Conservation (phyloP, 495 filamentous ascomycete species). For the Penicillium mononematosum region DNA sequence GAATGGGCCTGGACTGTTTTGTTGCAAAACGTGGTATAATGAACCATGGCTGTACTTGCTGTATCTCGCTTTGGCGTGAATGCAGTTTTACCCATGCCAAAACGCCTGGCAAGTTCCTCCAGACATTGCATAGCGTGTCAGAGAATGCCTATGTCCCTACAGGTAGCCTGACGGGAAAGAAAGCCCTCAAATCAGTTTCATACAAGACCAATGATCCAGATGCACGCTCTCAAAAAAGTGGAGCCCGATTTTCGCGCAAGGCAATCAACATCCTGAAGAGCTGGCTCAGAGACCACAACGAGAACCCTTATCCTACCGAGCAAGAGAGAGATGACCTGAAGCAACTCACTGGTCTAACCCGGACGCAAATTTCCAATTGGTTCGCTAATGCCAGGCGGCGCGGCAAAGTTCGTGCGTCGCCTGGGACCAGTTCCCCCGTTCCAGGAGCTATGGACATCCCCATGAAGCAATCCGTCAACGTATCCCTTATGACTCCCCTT, state of each 20-base stretch:
- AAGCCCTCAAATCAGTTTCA: slow-evolving; percentile 42
- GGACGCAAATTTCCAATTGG: slow-evolving; percentile 81
- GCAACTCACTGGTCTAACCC: slow-evolving; percentile 67
- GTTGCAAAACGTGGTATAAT: slow-evolving; percentile 65
- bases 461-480: slow-evolving; percentile 39
- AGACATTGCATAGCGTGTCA: slow-evolving; percentile 50
- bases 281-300: slow-evolving; percentile 72
- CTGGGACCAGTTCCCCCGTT: slow-evolving; percentile 57
- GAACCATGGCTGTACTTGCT: slow-evolving; percentile 71
- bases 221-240: slow-evolving; percentile 52
- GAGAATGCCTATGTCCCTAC: slow-evolving; percentile 46
- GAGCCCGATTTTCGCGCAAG: slow-evolving; percentile 67
- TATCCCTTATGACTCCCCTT: slow-evolving; percentile 72
- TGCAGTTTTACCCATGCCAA: slow-evolving; percentile 66
- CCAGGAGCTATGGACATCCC: slow-evolving; percentile 69
- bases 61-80: slow-evolving; percentile 68
- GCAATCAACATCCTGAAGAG: slow-evolving; percentile 71
- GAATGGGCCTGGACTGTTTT: slow-evolving; percentile 72
- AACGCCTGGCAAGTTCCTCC: slow-evolving; percentile 46
- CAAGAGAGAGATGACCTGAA: slow-evolving; percentile 75
- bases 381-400: slow-evolving; percentile 80
- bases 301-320: slow-evolving; percentile 79
- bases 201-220: slow-evolving; percentile 39
- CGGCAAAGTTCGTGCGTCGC: slow-evolving; percentile 63
- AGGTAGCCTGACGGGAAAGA: slow-evolving; percentile 39